A percentile compares a stretch with the other conserved stretches of the same genome.
Conservation (phyloP, 139 green algal species). For the Eudorina sp. region DNA sequence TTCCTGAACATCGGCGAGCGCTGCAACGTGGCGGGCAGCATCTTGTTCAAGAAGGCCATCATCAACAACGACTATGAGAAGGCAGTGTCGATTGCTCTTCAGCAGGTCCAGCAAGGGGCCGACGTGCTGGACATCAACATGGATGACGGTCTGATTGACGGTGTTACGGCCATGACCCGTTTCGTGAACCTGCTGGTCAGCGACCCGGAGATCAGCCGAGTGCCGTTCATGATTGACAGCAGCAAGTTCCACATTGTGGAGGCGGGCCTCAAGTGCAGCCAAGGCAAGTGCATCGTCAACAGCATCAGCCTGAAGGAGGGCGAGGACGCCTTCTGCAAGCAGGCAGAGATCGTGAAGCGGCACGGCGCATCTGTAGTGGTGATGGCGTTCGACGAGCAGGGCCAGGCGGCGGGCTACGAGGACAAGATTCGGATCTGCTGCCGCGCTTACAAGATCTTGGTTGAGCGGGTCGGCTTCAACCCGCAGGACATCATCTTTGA, state of each 20-base stretch:
- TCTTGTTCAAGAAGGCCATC: conserved; percentile 98
- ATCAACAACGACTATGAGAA: conserved; percentile 96
- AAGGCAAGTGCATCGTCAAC: conserved; percentile 99
- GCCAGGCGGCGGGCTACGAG: conserved; percentile 78
- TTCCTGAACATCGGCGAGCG: conserved; percentile 98
- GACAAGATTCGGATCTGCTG: conserved; percentile 96
- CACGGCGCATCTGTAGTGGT: conserved; percentile 97
- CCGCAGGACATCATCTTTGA: conserved; percentile 99
- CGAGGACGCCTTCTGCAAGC: conserved; percentile 91
- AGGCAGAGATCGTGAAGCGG: conserved; percentile 86
- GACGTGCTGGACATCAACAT: conserved; percentile 99
- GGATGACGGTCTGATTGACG: conserved; percentile 98
- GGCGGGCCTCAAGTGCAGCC: conserved; percentile 94
- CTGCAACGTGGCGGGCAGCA: conserved; percentile 97
- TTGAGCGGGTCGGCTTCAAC: conserved; percentile 96
- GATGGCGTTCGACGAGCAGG: conserved; percentile 99
- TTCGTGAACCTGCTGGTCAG: conserved; percentile 98
- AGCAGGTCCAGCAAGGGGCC: conserved; percentile 89
- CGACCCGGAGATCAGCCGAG: conserved; percentile 93
- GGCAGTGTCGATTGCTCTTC: conserved; percentile 90
- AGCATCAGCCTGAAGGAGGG: conserved; percentile 98
- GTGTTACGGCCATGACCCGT: conserved; percentile 93
- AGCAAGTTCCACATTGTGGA: conserved; percentile 98
- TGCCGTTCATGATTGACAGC: conserved; percentile 99
- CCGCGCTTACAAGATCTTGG: conserved; percentile 95